Conservation (phyloP, 2,329 filamentous ascomycete species). For the Zasmidium angulare region DNA sequence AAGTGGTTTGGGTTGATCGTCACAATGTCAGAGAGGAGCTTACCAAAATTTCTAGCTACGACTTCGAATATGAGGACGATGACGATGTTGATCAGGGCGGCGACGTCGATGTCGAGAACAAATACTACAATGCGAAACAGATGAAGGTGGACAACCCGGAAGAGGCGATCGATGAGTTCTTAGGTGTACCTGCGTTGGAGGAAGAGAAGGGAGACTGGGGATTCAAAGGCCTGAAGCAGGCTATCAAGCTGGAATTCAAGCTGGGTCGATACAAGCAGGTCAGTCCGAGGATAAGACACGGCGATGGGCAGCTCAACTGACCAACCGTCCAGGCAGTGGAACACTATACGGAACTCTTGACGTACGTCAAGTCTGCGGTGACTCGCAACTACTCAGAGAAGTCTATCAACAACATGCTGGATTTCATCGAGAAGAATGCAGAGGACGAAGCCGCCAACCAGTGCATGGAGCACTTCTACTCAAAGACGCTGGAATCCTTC, state of each 20-base stretch:
- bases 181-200: constrained; percentile 82
- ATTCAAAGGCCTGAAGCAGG: constrained; percentile 97
- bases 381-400: constrained; percentile 99
- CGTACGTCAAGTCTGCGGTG: constrained; percentile 94
- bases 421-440: constrained; percentile 91
- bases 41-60: constrained; percentile 60
- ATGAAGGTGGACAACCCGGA: constrained; percentile 84
- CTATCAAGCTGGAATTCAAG: constrained; percentile 95
- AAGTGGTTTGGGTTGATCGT: constrained; percentile 35
- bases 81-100: constrained; percentile 84
- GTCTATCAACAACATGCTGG: constrained; percentile 98
- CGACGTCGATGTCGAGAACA: constrained; percentile 96
- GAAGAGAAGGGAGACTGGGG: constrained; percentile 96
- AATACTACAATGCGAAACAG: constrained; percentile 99
- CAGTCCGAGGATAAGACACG: constrained; percentile 9
- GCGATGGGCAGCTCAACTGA: constrained; percentile 22
- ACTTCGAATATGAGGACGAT: constrained; percentile 96
- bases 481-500: constrained; percentile 87
- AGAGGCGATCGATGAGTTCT: constrained; percentile 86
- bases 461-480: constrained; percentile 95
- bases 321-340: constrained; percentile 67
- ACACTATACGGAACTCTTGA: constrained; percentile 92
- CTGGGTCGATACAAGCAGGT: constrained; percentile 86
- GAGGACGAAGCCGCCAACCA: constrained; percentile 68
- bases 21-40: constrained; percentile 15